Conservation (phyloP, 2,329 filamentous ascomycete genomes). For the Arthrobotrys pseudoclavata region DNA sequence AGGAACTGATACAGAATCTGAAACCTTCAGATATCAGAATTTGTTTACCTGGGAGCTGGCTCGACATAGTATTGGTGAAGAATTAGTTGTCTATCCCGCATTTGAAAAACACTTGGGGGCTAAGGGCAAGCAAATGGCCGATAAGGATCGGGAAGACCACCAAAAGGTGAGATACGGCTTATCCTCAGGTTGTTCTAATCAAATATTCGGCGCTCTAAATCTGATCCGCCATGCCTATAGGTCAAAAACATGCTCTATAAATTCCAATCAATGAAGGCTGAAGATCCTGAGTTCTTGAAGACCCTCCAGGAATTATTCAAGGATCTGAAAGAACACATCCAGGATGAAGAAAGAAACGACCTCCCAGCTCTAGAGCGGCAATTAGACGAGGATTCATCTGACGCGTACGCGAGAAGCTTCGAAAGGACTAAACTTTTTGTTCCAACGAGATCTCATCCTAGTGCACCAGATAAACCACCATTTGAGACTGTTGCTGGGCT, state of each 20-base stretch:
- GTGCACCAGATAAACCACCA: conserved; percentile 70
- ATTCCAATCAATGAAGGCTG: conserved; percentile 69
- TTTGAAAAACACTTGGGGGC: conserved; percentile 69
- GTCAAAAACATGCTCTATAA: conserved; percentile 70
- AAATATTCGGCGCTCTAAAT: neutral
- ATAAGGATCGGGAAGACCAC: conserved; percentile 67
- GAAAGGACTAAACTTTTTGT: conserved; percentile 71
- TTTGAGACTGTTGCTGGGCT: conserved; percentile 73
- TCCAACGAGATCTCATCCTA: conserved; percentile 70
- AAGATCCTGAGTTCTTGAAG: conserved; percentile 67
- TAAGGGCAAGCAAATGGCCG: conserved; percentile 68
- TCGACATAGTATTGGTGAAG: conserved; percentile 69
- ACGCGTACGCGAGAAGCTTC: conserved; percentile 68
- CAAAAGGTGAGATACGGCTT: conserved; percentile 17
- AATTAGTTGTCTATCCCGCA: conserved; percentile 71
- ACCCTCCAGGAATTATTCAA: conserved; percentile 68
- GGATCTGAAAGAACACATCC: conserved; percentile 68
- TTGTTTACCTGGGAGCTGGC: conserved; percentile 70
- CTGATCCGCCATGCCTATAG: conserved; percentile 64
- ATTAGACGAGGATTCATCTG: conserved; percentile 65
- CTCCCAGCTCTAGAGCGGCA: conserved; percentile 69
- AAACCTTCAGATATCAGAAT: conserved; percentile 66
- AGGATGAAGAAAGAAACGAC: conserved; percentile 70
- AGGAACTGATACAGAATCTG: neutral
- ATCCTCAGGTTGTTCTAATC: neutral